Evolutionary conservation across 768 basidiomycete species (phyloP), one percentile per base, ranked within the genome.

Genomic region (Leucosporidium yakuticum): DNA sequence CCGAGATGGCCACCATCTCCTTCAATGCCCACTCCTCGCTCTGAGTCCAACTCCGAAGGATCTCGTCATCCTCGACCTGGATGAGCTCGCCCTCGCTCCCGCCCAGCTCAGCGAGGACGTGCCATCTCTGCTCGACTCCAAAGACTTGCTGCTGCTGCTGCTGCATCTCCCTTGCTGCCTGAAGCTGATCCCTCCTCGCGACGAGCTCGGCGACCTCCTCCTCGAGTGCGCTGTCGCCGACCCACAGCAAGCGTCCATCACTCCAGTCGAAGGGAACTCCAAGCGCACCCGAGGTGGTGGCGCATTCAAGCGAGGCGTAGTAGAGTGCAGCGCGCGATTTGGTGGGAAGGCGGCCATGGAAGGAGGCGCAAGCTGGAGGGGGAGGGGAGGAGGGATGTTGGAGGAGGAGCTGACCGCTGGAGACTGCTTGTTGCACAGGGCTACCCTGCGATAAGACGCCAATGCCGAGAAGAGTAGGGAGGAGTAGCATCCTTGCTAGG

Each of bases 1-100:
- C 23, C 12, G 48, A 61, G 32, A 61, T 60, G 25, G 47, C 47
- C 31, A 61, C 60, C 48, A 61, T 48, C 47, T 61, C 60, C 1
- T 31, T 21, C 20, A 61, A n/a, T 0, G 60, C 29, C 12, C 14
- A 23, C 21, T n/a, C 20, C 7, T 20, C 27, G 48, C 27, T 20
- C 21, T 31, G 50, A 11, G 60, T 51, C 60, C 48, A 60, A 27
- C 25, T 31, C 5, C 17, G 25, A 25, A 60, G 47, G 20, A 47
- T 25, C 5, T 25, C 39, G 59, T 60, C 60, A 5, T 27, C 31
- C 29, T 48, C 4, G 23, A 51, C n/a, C 12, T 34, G 21, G 25
- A 49, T n/a, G 29, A 61, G 60, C 23, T 51, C 48, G 17, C 34
- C 31, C 20, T 21, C 48, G 15, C 29, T 31, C n/a, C 23, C 23